Conservation (phyloP, 1,284 basidiomycete species). For the Boletus smithii region DNA sequence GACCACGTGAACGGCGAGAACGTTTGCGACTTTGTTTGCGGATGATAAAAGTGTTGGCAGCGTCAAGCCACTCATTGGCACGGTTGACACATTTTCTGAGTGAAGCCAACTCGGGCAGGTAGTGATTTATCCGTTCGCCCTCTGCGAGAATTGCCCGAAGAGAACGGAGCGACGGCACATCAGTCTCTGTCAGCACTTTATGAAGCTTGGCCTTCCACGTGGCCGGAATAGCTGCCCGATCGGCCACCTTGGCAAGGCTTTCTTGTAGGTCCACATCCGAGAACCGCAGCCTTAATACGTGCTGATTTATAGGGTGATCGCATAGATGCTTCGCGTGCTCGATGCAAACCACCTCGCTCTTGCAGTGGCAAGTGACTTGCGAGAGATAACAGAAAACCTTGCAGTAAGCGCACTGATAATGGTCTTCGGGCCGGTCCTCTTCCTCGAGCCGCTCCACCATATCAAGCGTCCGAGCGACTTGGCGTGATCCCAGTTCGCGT, state of each 20-base stretch:
- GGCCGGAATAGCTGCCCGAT: conserved; percentile 73
- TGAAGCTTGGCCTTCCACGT: conserved; percentile 73
- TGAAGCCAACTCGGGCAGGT: conserved; percentile 67
- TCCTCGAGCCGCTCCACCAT: conserved; percentile 73
- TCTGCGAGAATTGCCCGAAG: conserved; percentile 79
- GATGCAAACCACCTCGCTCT: conserved; percentile 77
- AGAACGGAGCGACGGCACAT: conserved; percentile 70
- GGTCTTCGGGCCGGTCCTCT: conserved; percentile 83
- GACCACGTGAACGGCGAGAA: conserved; percentile 59
- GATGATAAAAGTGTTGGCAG: conserved; percentile 66
- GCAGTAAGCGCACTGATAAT: conserved; percentile 94
- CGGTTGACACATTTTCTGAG: conserved; percentile 77
- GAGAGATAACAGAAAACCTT: conserved; percentile 95
- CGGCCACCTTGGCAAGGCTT: conserved; percentile 60
- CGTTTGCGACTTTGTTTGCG: conserved; percentile 73
- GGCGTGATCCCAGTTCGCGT: conserved; percentile 74
- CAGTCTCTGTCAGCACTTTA: conserved; percentile 63
- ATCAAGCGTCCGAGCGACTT: conserved; percentile 52
- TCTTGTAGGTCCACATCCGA: conserved; percentile 77
- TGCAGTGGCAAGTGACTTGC: conserved; percentile 82
- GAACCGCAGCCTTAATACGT: conserved; percentile 76
- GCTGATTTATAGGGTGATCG: conserved; percentile 57
- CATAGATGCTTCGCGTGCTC: conserved; percentile 83
- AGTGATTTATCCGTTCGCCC: conserved; percentile 80
- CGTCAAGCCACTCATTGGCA: conserved; percentile 83